phyloP scores from a whole-genome alignment of 352 stramenopile genomes.

The Pythium diclinum region DNA sequence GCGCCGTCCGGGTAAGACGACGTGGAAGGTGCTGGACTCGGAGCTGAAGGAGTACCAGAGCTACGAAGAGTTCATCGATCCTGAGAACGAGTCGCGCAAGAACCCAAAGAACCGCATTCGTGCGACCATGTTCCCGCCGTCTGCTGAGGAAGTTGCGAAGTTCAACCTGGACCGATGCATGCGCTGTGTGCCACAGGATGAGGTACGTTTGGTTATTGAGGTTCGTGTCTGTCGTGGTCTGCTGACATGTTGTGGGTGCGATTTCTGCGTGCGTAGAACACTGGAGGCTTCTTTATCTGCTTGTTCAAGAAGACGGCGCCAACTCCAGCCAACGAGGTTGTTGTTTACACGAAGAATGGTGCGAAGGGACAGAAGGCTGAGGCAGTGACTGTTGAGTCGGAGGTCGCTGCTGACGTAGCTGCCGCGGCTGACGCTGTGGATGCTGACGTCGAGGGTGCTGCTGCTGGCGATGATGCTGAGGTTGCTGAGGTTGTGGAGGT shows the following conservation, averaged over 20 bases:
- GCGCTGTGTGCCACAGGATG: constrained; percentile 96
- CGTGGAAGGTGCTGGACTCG: constrained; percentile 94
- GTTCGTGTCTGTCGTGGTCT: background rate
- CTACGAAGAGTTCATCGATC: constrained; percentile 59
- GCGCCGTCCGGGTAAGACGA: constrained; percentile 78
- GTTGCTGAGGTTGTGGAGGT: constrained; percentile 13
- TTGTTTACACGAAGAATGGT: constrained; percentile 2
- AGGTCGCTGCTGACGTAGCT: background rate
- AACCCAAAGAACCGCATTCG: constrained; percentile 83
- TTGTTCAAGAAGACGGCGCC: constrained; percentile 91
- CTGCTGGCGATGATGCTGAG: constrained; percentile 12
- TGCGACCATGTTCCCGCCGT: constrained; percentile 89
- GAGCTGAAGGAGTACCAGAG: constrained; percentile 75
- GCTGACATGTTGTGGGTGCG: constrained; percentile 5
- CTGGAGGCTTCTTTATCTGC: constrained; percentile 98
- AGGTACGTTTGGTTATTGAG: constrained; percentile 40
- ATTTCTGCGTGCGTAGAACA: constrained; percentile 67
- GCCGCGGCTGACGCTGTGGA: background rate
- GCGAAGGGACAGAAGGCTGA: background rate
- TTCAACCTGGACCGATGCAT: constrained; percentile 94
- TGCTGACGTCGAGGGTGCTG: constrained; percentile 25
- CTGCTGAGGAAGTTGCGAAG: constrained; percentile 55
- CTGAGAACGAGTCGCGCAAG: constrained; percentile 53
- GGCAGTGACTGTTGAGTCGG: background rate
- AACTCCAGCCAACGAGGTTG: constrained; percentile 40